Base-by-base conservation (phyloP, 2,329 filamentous ascomycete species). In the Raffaelea ambrosiae region DNA sequence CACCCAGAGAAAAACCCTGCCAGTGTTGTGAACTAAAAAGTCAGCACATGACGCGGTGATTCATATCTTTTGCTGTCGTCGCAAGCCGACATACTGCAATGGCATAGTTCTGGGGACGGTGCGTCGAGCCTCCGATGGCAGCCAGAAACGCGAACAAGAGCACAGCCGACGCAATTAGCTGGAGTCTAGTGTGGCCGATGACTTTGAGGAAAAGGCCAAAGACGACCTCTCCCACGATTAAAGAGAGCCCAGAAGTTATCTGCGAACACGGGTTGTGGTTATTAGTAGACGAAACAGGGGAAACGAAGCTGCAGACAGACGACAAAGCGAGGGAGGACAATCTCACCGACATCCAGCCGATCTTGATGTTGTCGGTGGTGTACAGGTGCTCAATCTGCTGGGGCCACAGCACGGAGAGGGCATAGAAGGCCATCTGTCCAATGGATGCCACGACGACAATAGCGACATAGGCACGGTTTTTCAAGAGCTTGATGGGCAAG, bases 1-100 rank as follows among this genome's bases (percentile, higher is more conserved):
- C 48, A 50, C 42, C 51, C 51, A n/a, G 46, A 48, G 36, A 52
- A 50, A 43, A 50, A 48, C 7, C 48, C 51, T 13, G 48, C 51
- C 31, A 52, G 40, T 21, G 46, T 47, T 43, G 48, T 53, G 26
- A 53, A 51, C 39, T 40, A 33, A 33, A 33, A 33, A 16, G 16
- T 9, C 9, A 33, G 31, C 9, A 33, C 9, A 33, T 9, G 16
- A 33, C 9, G 31, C 9, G 31, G 31, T 33, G 31, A 9, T 33
- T 9, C 31, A 33, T n/a, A n/a, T n/a, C n/a, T n/a, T n/a, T n/a
- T n/a, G n/a, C n/a, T n/a, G n/a, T n/a, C n/a, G n/a, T n/a, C n/a
- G n/a, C n/a, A n/a, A n/a, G n/a, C n/a, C 31, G 16, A 33, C 31
- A 33, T 33, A 33, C 31, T 16, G 16, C 31, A 33, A 33, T 33